These are phyloP conservation scores for Calonectria crousiana DNA, from an alignment of 2,329 filamentous ascomycete species.

Conservation along the genomic window DNA sequence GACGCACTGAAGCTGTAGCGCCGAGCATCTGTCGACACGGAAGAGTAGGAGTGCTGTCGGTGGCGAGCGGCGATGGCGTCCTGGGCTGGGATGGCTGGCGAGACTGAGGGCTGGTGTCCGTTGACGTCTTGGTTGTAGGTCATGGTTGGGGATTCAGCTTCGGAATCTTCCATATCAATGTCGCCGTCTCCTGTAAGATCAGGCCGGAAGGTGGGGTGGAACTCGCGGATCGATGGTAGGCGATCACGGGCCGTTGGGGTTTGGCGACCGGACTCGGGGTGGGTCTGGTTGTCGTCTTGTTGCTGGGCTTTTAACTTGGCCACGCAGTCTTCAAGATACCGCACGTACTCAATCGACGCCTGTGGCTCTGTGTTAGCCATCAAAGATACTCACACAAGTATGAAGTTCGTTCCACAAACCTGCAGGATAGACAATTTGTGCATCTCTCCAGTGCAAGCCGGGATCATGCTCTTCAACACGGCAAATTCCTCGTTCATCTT, in stretches of 20 bases:
- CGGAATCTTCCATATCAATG: slow-evolving; percentile 73
- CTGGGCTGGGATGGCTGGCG: slow-evolving; percentile 63
- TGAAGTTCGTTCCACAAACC: slow-evolving; percentile 62
- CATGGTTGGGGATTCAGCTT: slow-evolving; percentile 61
- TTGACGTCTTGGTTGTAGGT: slow-evolving; percentile 47
- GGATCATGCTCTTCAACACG: slow-evolving; percentile 93
- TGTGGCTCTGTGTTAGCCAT: slow-evolving; percentile 51
- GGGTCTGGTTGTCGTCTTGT: slow-evolving; percentile 48
- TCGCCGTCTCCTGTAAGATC: slow-evolving; percentile 53
- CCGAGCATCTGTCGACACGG: slow-evolving; percentile 62
- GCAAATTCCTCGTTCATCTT: slow-evolving; percentile 99
- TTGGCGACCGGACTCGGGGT: slow-evolving; percentile 44
- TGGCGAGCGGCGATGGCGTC: slow-evolving; percentile 49
- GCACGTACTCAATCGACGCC: slow-evolving; percentile 96
- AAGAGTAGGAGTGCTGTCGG: slow-evolving; percentile 67
- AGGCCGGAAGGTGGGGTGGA: slow-evolving; percentile 56
- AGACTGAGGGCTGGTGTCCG: slow-evolving; percentile 62
- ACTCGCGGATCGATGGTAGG: slow-evolving; percentile 54
- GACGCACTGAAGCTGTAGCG: slow-evolving; percentile 64
- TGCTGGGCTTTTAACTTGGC: slow-evolving; percentile 77
- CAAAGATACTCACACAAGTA: not conserved
- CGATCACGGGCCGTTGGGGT: slow-evolving; percentile 44
- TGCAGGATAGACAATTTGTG: slow-evolving; percentile 96
- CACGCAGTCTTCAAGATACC: slow-evolving; percentile 92
- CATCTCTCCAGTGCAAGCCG: slow-evolving; percentile 97